A percentile compares a stretch with the other conserved stretches of the same genome.
These are phyloP conservation scores for Aspergillus latus DNA, from an alignment of 2,329 filamentous ascomycete genomes.

Conservation along the genomic window DNA sequence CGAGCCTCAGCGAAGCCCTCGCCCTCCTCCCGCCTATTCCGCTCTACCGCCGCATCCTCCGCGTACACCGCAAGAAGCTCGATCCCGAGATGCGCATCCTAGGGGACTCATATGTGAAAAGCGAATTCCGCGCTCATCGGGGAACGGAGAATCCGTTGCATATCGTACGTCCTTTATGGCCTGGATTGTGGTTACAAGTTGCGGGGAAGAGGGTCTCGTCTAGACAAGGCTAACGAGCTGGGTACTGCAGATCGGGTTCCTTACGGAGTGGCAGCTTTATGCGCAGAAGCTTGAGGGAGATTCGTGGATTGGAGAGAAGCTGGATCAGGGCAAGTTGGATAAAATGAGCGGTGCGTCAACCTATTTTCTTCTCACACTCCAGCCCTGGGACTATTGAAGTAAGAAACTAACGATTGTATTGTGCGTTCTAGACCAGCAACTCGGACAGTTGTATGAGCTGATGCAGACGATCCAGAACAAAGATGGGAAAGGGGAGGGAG, in stretches of 20 bases:
- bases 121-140: constrained; percentile 82
- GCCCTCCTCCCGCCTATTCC: constrained; percentile 84
- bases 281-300: constrained; percentile 90
- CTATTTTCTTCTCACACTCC: neutral
- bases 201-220: neutral
- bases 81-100: constrained; percentile 72
- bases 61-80: constrained; percentile 79
- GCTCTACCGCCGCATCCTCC: constrained; percentile 82
- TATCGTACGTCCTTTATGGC: constrained; percentile 60
- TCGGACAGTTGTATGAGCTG: constrained; percentile 89
- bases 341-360: constrained; percentile 82
- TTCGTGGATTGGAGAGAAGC: constrained; percentile 76
- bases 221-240: neutral
- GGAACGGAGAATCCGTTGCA: constrained; percentile 87
- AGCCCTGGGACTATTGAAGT: neutral
- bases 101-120: constrained; percentile 90
- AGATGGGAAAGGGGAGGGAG: constrained; percentile 30
- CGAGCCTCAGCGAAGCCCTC: constrained; percentile 50
- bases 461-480: constrained; percentile 74
- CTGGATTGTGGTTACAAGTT: neutral
- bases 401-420: neutral
- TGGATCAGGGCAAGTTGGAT: constrained; percentile 79
- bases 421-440: constrained; percentile 71
- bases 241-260: constrained; percentile 74
- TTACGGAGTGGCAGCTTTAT: constrained; percentile 95